Percentiles rank a stretch among this genome's conserved stretches.
Conservation (phyloP, 2,329 filamentous ascomycete genomes). For the Chalaropsis thielavioides region DNA sequence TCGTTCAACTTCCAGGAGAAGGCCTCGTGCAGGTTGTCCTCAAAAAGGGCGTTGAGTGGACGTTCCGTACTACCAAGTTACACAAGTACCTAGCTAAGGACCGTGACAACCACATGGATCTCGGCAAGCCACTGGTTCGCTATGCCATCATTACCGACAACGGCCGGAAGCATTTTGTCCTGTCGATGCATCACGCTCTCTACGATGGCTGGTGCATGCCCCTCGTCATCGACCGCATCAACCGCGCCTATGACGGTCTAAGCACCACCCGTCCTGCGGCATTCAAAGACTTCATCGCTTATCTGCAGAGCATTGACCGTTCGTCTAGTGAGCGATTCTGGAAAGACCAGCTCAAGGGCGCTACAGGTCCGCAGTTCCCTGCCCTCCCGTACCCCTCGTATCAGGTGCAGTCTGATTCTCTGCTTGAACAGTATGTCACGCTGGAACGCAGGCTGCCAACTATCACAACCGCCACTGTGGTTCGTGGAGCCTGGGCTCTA, state of each 20-base stretch:
- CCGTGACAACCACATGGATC: slow-evolving; percentile 29
- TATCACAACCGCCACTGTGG: slow-evolving; percentile 39
- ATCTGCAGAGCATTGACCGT: slow-evolving; percentile 29
- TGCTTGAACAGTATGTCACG: slow-evolving; percentile 38
- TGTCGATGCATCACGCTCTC: slow-evolving; percentile 41
- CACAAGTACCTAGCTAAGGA: slow-evolving; percentile 30
- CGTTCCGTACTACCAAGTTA: slow-evolving; percentile 24
- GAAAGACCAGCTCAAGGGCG: slow-evolving; percentile 32
- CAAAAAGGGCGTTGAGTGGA: slow-evolving; percentile 27
- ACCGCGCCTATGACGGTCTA: slow-evolving; percentile 29
- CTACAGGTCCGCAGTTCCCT: slow-evolving; percentile 34
- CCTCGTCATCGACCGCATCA: slow-evolving; percentile 34
- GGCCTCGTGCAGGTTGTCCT: slow-evolving; percentile 36
- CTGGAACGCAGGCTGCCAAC: slow-evolving; percentile 21
- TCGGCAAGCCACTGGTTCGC: slow-evolving; percentile 33
- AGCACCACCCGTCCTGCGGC: slow-evolving; percentile 18
- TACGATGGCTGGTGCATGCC: slow-evolving; percentile 45
- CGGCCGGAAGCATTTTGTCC: slow-evolving; percentile 31
- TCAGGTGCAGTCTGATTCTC: slow-evolving; percentile 36
- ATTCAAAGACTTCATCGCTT: slow-evolving; percentile 37
- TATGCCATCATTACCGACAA: slow-evolving; percentile 30
- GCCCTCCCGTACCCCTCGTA: slow-evolving; percentile 33
- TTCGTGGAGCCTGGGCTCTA: slow-evolving; percentile 45
- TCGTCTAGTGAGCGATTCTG: slow-evolving; percentile 32
- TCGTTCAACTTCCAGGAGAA: slow-evolving; percentile 31